phyloP scores from a whole-genome alignment of 202 grass and related monocot genomes.

The Hordeum pubiflorum region DNA sequence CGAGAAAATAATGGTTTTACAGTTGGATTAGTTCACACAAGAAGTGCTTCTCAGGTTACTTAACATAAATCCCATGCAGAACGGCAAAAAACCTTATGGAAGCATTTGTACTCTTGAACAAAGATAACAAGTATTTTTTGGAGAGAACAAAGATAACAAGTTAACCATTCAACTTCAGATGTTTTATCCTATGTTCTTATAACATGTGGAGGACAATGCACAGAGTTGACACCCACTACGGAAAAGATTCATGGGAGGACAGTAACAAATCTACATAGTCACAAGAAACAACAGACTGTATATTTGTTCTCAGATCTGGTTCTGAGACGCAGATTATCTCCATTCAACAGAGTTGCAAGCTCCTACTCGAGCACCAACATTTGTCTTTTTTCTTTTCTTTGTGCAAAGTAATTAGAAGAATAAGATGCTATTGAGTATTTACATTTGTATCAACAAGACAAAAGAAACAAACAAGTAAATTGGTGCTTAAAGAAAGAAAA shows the following conservation, averaged over 20 bases:
- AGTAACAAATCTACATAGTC: not conserved
- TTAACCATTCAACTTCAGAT: not conserved
- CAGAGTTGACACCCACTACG: not conserved
- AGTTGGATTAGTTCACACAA: constrained; percentile 18
- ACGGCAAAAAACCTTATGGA: not conserved
- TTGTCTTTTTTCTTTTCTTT: constrained; percentile 9
- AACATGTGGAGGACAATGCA: not conserved
- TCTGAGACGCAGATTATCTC: not conserved
- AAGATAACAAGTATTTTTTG: not conserved
- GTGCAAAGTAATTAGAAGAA: constrained; percentile 16
- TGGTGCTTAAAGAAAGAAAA: constrained; percentile 27
- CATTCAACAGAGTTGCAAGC: not conserved
- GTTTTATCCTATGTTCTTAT: not conserved
- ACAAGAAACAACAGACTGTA: not conserved
- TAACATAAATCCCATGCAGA: not conserved
- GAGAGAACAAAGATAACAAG: not conserved
- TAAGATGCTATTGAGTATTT: not conserved
- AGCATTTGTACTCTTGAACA: not conserved
- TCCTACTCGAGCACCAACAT: not conserved
- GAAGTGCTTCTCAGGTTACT: not conserved
- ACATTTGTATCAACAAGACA: constrained; percentile 18
- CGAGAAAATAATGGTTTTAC: not conserved
- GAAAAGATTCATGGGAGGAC: not conserved
- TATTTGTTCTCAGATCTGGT: not conserved
- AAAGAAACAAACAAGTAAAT: constrained; percentile 24